Conservation (phyloP, 1,284 basidiomycete species). For the Cryptococcus sp. region DNA sequence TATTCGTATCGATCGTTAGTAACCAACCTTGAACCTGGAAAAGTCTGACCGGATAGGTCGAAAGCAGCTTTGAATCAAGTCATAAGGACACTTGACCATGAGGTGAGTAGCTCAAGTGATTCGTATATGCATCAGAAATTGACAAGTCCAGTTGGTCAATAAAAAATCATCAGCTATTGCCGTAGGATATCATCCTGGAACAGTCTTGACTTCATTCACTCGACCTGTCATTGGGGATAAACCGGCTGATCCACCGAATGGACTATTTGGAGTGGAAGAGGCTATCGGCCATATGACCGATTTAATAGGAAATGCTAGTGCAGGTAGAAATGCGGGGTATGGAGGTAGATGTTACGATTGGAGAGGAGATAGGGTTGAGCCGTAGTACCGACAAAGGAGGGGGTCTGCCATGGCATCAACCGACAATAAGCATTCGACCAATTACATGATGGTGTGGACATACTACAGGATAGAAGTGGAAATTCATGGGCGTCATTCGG, state of each 20-base stretch:
- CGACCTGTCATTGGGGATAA: constrained; percentile 37
- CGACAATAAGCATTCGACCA: neutral
- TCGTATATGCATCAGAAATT: neutral
- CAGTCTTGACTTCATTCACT: constrained; percentile 39
- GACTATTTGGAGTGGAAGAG: constrained; percentile 59
- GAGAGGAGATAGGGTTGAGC: constrained; percentile 56
- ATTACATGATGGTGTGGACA: too few relatives aligned
- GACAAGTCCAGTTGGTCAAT: constrained; percentile 14
- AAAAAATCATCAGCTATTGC: constrained; percentile 45
- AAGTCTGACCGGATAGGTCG: constrained; percentile 44
- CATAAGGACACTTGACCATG: constrained; percentile 62
- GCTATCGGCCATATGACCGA: constrained; percentile 58
- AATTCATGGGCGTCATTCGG: too few relatives aligned
- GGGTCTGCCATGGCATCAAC: neutral
- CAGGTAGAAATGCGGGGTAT: constrained; percentile 45
- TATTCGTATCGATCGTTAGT: constrained; percentile 62
- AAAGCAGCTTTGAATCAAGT: constrained; percentile 72
- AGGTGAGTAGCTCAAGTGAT: constrained; percentile 47
- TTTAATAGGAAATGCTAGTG: constrained; percentile 53
- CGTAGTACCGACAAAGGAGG: constrained; percentile 21
- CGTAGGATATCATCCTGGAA: constrained; percentile 46
- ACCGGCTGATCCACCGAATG: constrained; percentile 36
- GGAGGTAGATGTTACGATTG: constrained; percentile 68
- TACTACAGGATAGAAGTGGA: too few relatives aligned
- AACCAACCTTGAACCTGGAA: neutral